Evolutionary conservation across 306 rosid species (phyloP).

Genomic region (Hippophae tibetana): DNA sequence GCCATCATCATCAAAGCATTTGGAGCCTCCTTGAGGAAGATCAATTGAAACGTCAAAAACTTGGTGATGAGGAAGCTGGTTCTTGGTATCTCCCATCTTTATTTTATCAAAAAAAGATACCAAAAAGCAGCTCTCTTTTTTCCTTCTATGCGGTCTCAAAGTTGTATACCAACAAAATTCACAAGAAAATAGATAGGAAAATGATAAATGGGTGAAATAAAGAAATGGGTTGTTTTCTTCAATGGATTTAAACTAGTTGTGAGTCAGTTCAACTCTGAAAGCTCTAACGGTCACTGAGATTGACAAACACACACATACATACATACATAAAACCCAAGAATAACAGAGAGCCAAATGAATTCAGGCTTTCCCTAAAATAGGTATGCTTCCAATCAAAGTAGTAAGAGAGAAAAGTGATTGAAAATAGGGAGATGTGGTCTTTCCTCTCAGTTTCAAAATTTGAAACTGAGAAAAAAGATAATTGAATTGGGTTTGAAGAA

Average conservation of each 20-base stretch:
- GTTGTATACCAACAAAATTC: not conserved
- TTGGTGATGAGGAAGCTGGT: conserved; percentile 33
- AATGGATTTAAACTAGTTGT: conserved; percentile 1
- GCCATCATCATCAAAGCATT: conserved; percentile 73
- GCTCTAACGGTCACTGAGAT: conserved; percentile 4
- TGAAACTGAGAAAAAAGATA: not conserved
- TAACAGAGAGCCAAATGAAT: not conserved
- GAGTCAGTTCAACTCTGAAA: not conserved
- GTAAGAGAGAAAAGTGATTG: too few species aligned
- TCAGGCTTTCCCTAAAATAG: not conserved
- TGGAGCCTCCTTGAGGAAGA: conserved; percentile 40
- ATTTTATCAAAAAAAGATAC: not conserved
- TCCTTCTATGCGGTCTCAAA: not conserved
- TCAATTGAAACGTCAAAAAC: conserved; percentile 42
- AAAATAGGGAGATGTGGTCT: too few species aligned
- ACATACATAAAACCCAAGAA: conserved; percentile 2
- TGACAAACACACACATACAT: conserved; percentile 6
- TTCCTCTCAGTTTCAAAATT: too few species aligned
- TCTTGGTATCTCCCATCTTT: conserved; percentile 45
- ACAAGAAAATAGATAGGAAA: not conserved
- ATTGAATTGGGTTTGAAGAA: not conserved
- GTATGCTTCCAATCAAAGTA: not conserved
- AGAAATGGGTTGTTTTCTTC: not conserved
- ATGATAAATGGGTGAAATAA: not conserved
- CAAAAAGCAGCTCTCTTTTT: not conserved